Evolutionary conservation across 345 rosid species (phyloP).

Genomic region (Boechera retrofracta): DNA sequence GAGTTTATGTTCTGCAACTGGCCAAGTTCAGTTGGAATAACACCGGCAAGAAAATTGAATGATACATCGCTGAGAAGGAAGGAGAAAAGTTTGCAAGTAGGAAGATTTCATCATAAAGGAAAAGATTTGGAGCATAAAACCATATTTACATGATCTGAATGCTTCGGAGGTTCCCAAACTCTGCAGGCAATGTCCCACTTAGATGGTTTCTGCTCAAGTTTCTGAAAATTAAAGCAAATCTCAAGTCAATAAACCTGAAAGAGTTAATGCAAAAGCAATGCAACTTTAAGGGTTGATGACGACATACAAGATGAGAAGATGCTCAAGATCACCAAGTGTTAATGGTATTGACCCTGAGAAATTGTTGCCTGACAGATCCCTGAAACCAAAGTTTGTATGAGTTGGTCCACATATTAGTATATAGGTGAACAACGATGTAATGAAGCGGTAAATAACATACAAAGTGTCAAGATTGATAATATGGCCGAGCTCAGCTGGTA

Average conservation of each 20-base stretch:
- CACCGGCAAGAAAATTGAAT: slow-evolving; percentile 66
- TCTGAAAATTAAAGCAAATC: slow-evolving; percentile 39
- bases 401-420: background rate
- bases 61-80: slow-evolving; percentile 67
- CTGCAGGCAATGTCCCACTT: slow-evolving; percentile 65
- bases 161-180: slow-evolving; percentile 85
- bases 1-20: slow-evolving; percentile 81
- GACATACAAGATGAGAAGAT: slow-evolving; percentile 84
- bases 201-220: slow-evolving; percentile 79
- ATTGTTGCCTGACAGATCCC: slow-evolving; percentile 85
- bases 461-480: slow-evolving; percentile 85
- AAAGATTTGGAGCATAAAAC: background rate
- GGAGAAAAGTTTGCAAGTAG: background rate
- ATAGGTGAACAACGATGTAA: background rate
- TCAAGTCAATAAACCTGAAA: background rate
- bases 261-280: background rate
- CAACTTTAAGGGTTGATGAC: background rate
- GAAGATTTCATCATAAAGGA: background rate
- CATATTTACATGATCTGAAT: slow-evolving; percentile 62
- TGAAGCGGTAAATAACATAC: slow-evolving; percentile 48
- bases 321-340: slow-evolving; percentile 90
- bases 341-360: slow-evolving; percentile 79
- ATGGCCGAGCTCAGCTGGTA: slow-evolving; percentile 80
- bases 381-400: slow-evolving; percentile 35
- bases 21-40: slow-evolving; percentile 79